Conservation (phyloP, 75 land plant genomes). For the Pinus taeda region DNA sequence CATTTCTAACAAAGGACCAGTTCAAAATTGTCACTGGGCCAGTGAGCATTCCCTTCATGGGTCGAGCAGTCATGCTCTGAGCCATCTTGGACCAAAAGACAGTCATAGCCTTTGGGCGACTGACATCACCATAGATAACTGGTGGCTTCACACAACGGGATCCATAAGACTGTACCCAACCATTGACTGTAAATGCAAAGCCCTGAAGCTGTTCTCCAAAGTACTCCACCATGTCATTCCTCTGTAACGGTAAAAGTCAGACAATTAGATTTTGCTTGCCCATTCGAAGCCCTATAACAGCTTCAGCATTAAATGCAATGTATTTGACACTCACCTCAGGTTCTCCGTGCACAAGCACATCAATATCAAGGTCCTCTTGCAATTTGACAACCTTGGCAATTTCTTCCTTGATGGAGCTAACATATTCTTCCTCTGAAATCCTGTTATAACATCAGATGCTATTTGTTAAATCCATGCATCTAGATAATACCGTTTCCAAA, state of each 20-base stretch:
- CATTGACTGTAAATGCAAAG: slow-evolving; percentile 81
- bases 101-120: slow-evolving; percentile 91
- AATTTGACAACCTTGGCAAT: slow-evolving; percentile 69
- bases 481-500: too few species aligned
- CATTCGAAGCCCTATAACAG: too few species aligned
- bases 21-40: slow-evolving; percentile 91
- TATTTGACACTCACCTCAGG: slow-evolving; percentile 39
- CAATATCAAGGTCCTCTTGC: slow-evolving; percentile 91
- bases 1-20: slow-evolving; percentile 91
- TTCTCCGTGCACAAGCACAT: slow-evolving; percentile 92
- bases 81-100: slow-evolving; percentile 83
- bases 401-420: slow-evolving; percentile 68
- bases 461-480: too few species aligned
- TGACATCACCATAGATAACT: slow-evolving; percentile 88
- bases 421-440: slow-evolving; percentile 78
- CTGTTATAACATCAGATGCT: slow-evolving; percentile 26
- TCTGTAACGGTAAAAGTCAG: too few species aligned
- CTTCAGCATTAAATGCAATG: too few species aligned
- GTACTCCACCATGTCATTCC: slow-evolving; percentile 74
- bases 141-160: slow-evolving; percentile 97
- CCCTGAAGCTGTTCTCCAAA: slow-evolving; percentile 85
- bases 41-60: slow-evolving; percentile 96
- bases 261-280: too few species aligned
- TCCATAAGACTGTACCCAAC: slow-evolving; percentile 95
- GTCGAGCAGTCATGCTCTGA: slow-evolving; percentile 77